Evolutionary conservation across 306 rosid species (phyloP).

Genomic region (Purshia tridentata): DNA sequence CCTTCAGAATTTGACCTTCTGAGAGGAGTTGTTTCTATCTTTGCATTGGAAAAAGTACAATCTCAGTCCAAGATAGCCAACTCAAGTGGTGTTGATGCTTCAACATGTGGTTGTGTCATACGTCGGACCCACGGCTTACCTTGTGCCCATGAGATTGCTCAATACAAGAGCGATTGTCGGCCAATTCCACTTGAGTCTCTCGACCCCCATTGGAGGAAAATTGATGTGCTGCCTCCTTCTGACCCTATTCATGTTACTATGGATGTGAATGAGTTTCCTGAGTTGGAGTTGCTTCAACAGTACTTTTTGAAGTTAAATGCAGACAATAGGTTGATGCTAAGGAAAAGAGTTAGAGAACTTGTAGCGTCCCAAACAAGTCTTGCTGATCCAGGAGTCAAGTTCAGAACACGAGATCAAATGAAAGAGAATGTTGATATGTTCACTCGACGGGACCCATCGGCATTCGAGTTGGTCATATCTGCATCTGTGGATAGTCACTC

Average conservation of each 20-base stretch:
- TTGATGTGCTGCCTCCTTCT: slow-evolving; percentile 7
- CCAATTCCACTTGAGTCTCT: slow-evolving; percentile 11
- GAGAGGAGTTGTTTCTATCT: slow-evolving; percentile 6
- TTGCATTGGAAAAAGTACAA: slow-evolving; percentile 1
- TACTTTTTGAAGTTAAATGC: slow-evolving; percentile 10
- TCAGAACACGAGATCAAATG: slow-evolving; percentile 12
- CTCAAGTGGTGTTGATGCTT: background rate
- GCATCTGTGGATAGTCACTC: background rate
- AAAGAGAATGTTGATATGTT: slow-evolving; percentile 12
- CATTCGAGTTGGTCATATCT: background rate
- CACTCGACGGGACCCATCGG: background rate
- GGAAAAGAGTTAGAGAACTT: slow-evolving; percentile 21
- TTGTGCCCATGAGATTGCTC: slow-evolving; percentile 20
- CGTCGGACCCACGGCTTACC: slow-evolving; percentile 14
- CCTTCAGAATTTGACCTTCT: slow-evolving; percentile 8
- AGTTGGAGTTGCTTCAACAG: slow-evolving; percentile 20
- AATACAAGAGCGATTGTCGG: slow-evolving; percentile 6
- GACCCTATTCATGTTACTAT: background rate
- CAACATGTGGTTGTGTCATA: slow-evolving; percentile 10
- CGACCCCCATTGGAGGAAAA: slow-evolving; percentile 20
- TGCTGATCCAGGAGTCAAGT: slow-evolving; percentile 10
- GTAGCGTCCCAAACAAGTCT: slow-evolving; percentile 7
- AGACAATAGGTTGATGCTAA: slow-evolving; percentile 13
- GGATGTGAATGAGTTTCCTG: slow-evolving; percentile 17
- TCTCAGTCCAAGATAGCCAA: slow-evolving; percentile 12